Conservation (phyloP, 179 eudicot genomes). For the Carnegiea gigantea region DNA sequence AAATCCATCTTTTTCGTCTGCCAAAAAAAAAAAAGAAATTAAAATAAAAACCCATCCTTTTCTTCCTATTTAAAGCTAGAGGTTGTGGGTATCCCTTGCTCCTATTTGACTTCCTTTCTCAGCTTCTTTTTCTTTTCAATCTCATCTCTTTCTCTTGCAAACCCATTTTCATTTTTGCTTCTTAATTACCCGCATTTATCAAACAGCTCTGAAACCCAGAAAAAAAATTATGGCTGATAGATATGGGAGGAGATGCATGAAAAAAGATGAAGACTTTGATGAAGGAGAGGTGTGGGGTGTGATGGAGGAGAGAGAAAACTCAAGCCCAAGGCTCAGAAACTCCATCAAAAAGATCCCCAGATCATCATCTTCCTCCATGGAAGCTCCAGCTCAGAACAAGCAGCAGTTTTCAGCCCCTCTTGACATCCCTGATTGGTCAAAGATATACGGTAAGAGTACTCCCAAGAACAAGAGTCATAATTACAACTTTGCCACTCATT, state of each 20-base stretch:
- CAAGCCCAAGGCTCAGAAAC: slow-evolving; percentile 18
- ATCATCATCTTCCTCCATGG: slow-evolving; percentile 28
- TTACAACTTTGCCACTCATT: neutral
- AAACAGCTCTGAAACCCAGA: neutral
- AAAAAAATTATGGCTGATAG: slow-evolving; percentile 25
- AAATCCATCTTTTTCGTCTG: neutral
- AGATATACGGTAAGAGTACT: slow-evolving; percentile 34
- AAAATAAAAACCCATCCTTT: neutral
- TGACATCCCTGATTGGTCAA: slow-evolving; percentile 58
- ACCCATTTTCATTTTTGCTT: slow-evolving; percentile 14
- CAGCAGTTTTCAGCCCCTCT: slow-evolving; percentile 62
- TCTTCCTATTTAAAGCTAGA: slow-evolving; percentile 23
- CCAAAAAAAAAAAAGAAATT: no score
- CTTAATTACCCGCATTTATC: neutral
- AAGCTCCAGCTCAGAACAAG: slow-evolving; percentile 15
- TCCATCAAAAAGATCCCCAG: slow-evolving; percentile 33
- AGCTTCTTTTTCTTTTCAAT: neutral
- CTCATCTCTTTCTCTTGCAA: neutral
- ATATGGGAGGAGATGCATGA: slow-evolving; percentile 29
- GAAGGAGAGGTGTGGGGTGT: slow-evolving; percentile 64
- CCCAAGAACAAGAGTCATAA: slow-evolving; percentile 12
- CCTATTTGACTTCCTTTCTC: slow-evolving; percentile 18
- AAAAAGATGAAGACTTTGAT: slow-evolving; percentile 54
- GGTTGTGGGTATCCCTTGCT: slow-evolving; percentile 17
- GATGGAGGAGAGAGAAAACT: slow-evolving; percentile 29